Percentiles rank a stretch among this genome's conserved stretches.
Conservation (phyloP, 352 stramenopile species). For the Phytophthora ramorum region DNA sequence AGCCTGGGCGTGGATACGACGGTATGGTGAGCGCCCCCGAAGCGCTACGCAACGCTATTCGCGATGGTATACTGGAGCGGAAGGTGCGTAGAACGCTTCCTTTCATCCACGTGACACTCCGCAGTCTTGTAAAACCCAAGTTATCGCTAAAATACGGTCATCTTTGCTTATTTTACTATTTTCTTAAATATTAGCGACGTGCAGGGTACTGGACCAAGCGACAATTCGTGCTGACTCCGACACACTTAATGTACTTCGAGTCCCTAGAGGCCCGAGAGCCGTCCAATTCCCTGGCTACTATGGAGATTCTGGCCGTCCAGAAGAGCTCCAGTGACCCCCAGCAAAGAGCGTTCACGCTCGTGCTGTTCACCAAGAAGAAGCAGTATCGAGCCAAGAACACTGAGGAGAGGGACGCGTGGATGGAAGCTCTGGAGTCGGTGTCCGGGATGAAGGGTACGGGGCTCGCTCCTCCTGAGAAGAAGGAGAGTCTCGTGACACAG, state of each 20-base stretch:
- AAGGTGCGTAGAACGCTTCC: slow-evolving; percentile 34
- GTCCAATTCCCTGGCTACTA: slow-evolving; percentile 54
- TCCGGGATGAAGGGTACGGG: slow-evolving; percentile 55
- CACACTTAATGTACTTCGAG: slow-evolving; percentile 77
- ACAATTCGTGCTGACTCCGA: slow-evolving; percentile 74
- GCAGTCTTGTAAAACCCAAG: slow-evolving; percentile 1
- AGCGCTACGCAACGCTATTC: slow-evolving; percentile 58
- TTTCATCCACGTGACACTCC: background rate
- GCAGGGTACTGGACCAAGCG: slow-evolving; percentile 86
- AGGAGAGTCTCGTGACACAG: slow-evolving; percentile 1
- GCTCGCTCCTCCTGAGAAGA: slow-evolving; percentile 17
- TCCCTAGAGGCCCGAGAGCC: slow-evolving; percentile 52
- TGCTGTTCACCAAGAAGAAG: slow-evolving; percentile 83
- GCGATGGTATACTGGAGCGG: slow-evolving; percentile 71
- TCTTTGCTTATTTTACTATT: background rate
- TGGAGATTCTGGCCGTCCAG: slow-evolving; percentile 73
- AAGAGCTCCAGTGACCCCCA: slow-evolving; percentile 43
- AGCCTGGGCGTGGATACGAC: slow-evolving; percentile 11
- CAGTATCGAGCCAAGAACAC: slow-evolving; percentile 66
- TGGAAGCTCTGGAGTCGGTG: slow-evolving; percentile 68
- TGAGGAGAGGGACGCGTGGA: slow-evolving; percentile 76
- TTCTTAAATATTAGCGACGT: slow-evolving; percentile 46
- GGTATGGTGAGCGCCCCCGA: slow-evolving; percentile 75
- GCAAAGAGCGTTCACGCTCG: slow-evolving; percentile 61
- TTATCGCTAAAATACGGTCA: slow-evolving; percentile 17